Conservation (phyloP, 2,329 filamentous ascomycete species). For the Ceratocystiopsis minuta region DNA sequence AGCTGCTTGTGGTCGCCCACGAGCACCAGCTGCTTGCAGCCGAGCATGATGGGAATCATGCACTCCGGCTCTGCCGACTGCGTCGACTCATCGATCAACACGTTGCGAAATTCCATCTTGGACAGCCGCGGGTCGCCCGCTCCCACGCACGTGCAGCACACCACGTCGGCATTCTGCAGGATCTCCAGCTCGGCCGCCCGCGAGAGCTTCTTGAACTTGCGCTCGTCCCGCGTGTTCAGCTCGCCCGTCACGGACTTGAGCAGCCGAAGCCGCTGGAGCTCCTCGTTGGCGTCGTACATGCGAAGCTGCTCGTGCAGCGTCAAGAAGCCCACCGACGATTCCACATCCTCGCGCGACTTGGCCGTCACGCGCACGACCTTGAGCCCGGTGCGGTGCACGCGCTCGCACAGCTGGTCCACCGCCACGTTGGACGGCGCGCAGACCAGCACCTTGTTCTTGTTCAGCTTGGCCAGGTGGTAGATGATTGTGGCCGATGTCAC, state of each 20-base stretch:
- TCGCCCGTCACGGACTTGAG: constrained; percentile 86
- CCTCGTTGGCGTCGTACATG: constrained; percentile 90
- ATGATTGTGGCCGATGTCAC: constrained; percentile 98
- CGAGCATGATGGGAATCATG: constrained; percentile 92
- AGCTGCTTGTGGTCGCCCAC: constrained; percentile 97
- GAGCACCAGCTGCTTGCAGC: constrained; percentile 97
- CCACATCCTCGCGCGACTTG: constrained; percentile 95
- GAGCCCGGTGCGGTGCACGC: constrained; percentile 81
- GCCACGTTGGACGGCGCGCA: constrained; percentile 97
- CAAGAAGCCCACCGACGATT: constrained; percentile 92
- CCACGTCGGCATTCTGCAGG: constrained; percentile 84
- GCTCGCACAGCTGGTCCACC: constrained; percentile 93
- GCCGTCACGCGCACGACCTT: constrained; percentile 97
- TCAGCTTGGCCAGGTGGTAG: constrained; percentile 91
- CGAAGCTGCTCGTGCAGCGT: constrained; percentile 93
- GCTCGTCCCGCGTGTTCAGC: constrained; percentile 87
- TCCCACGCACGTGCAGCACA: constrained; percentile 96
- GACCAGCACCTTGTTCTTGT: constrained; percentile 83
- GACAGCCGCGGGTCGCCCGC: constrained; percentile 86
- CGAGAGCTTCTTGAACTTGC: constrained; percentile 93
- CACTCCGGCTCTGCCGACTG: constrained; percentile 97
- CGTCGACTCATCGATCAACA: constrained; percentile 94
- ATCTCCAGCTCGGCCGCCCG: constrained; percentile 91
- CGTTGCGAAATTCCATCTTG: constrained; percentile 96
- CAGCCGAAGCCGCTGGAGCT: constrained; percentile 80